Evolutionary conservation across 768 basidiomycete genomes (phyloP), one percentile per base, ranked within the genome.

Genomic region (Xerocomellus chrysenteron): DNA sequence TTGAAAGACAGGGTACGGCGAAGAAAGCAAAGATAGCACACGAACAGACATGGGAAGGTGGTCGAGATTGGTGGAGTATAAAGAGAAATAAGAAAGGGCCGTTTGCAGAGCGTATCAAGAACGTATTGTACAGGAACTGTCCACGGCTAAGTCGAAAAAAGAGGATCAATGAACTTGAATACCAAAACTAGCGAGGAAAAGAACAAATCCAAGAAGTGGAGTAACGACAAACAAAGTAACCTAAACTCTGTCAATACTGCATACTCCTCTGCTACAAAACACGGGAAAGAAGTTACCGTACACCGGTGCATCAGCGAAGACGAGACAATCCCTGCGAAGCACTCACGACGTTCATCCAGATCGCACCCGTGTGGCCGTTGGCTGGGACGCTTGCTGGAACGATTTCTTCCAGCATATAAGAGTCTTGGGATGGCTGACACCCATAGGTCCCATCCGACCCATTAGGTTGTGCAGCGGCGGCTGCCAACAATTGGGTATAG

Each of bases 351-450:
- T 73, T 74, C 71, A 77, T 73, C 82, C 77, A 78, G 58, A 75
- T 67, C 53, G 67, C 68, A 59, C 69, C 69, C 32, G 71, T 40
- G 51, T 73, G 66, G n/a, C 65, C 63, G 46, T 64, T 70, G 54
- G 60, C 52, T n/a, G 71, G 72, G 32, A 61, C 44, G 45, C 65
- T 70, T 26, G 69, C 67, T 43, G 69, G 69, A 50, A 83, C 82
- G 57, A 83, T 81, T 74, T 88, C 87, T 66, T 89, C 88, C 37
- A 84, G 77, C 76, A 89, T 82, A 62, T 82, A 90, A 50, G 82
- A 77, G 50, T 88, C 85, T 53, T 83, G 82, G 13, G 79, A 78
- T 26, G 76, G 74, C 63, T 82, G 80, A 58, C 77, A 83, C 50
- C 80, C 82, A 65, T 80, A 81, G 44, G 80, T 75, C 9, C 79